Conservation (phyloP, 768 basidiomycete species). For the Agrocybe chaxingu region DNA sequence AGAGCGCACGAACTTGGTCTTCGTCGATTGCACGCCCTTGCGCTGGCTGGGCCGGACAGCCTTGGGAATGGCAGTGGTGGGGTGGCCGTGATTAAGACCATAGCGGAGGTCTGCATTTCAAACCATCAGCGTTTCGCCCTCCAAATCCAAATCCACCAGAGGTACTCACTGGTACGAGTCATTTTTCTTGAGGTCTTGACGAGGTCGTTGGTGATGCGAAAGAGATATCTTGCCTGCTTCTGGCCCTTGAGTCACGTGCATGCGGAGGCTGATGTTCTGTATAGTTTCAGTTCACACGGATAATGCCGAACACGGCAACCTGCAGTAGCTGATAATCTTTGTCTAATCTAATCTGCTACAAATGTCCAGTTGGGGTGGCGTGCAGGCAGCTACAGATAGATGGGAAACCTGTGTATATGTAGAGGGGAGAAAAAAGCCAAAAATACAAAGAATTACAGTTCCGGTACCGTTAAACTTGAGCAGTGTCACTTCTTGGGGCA, state of each 20-base stretch:
- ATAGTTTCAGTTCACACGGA: slow-evolving; percentile 39
- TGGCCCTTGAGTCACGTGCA: slow-evolving; percentile 30
- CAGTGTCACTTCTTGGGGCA: slow-evolving; percentile 32
- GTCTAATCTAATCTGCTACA: slow-evolving; percentile 27
- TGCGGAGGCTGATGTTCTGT: slow-evolving; percentile 54
- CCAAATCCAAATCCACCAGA: not conserved
- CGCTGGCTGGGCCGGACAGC: slow-evolving; percentile 78
- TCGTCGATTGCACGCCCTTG: slow-evolving; percentile 87
- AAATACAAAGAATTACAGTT: slow-evolving; percentile 11
- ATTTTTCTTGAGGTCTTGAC: slow-evolving; percentile 67
- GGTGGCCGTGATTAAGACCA: slow-evolving; percentile 86
- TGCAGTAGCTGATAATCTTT: slow-evolving; percentile 2
- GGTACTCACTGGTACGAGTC: slow-evolving; percentile 72
- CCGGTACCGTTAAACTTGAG: slow-evolving; percentile 30
- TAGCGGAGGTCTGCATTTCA: slow-evolving; percentile 65
- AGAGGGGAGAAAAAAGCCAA: slow-evolving; percentile 9
- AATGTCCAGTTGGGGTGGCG: not conserved
- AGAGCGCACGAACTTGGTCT: slow-evolving; percentile 91
- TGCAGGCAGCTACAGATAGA: not conserved
- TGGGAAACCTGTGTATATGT: slow-evolving; percentile 11
- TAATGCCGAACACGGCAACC: slow-evolving; percentile 19
- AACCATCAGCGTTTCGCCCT: slow-evolving; percentile 11
- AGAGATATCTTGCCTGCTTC: slow-evolving; percentile 17
- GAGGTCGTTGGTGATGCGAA: slow-evolving; percentile 32
- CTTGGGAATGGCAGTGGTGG: slow-evolving; percentile 82